Conservation (phyloP, 192 early-diverging fungal species). For the Coemansia sp. region DNA sequence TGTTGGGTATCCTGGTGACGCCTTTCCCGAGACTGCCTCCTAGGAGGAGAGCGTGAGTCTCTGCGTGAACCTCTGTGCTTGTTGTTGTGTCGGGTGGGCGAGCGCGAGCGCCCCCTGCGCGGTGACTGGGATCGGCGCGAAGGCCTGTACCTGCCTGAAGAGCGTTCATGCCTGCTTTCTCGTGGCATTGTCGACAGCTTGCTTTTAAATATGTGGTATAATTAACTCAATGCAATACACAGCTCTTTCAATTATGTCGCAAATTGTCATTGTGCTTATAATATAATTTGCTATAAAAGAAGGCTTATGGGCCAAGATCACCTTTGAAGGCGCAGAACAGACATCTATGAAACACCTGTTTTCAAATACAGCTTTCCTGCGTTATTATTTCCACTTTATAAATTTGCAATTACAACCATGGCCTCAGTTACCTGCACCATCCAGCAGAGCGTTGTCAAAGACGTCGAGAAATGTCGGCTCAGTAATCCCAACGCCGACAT, state of each 20-base stretch:
- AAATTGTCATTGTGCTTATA: neutral
- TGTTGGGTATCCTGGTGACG: slow-evolving; percentile 6
- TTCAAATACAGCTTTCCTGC: neutral
- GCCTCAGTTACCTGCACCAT: slow-evolving; percentile 32
- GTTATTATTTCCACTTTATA: neutral
- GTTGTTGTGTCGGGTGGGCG: slow-evolving; percentile 25
- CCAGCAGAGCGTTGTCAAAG: slow-evolving; percentile 8
- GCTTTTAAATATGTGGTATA: neutral
- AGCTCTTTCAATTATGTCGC: neutral
- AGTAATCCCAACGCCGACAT: slow-evolving; percentile 12
- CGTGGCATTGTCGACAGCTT: slow-evolving; percentile 16
- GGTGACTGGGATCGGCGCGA: slow-evolving; percentile 18
- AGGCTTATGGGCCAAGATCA: neutral
- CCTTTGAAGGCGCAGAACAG: too few relatives aligned
- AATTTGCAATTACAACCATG: neutral
- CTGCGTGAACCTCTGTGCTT: slow-evolving; percentile 3
- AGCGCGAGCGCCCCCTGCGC: slow-evolving; percentile 20
- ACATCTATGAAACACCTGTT: too few relatives aligned
- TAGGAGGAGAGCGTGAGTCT: slow-evolving; percentile 8
- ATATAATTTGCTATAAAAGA: too few relatives aligned
- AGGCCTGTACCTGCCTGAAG: slow-evolving; percentile 10
- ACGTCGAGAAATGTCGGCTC: slow-evolving; percentile 30
- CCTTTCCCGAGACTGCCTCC: slow-evolving; percentile 22
- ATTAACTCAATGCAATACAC: neutral
- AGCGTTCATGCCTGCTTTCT: slow-evolving; percentile 23